These are phyloP conservation scores for Lyophyllum decastes DNA, from an alignment of 768 basidiomycete genomes.

Conservation along the genomic window DNA sequence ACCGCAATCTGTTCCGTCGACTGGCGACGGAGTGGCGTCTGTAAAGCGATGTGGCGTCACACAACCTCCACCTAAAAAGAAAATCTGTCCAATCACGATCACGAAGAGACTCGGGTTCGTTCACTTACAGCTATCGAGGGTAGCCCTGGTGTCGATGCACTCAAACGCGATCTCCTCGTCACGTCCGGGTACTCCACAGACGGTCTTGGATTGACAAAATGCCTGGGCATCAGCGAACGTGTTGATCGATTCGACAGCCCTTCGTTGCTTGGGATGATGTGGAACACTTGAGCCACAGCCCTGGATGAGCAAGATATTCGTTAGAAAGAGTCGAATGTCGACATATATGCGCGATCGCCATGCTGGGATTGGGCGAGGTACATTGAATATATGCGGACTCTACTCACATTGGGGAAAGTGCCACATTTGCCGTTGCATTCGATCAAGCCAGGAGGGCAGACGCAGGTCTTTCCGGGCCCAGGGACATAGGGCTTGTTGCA, in stretches of 20 bases:
- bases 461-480: conserved; percentile 26
- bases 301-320: conserved; percentile 22
- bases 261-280: conserved; percentile 15
- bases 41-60: conserved; percentile 33
- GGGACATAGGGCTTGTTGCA: conserved; percentile 17
- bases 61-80: conserved; percentile 44
- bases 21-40: conserved; percentile 11
- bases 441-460: conserved; percentile 34
- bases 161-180: conserved; percentile 32
- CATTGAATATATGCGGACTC: conserved; percentile 1
- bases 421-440: conserved; percentile 45
- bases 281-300: conserved; percentile 41
- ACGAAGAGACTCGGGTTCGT: not conserved
- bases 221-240: conserved; percentile 31
- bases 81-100: not conserved
- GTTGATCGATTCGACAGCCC: conserved; percentile 16
- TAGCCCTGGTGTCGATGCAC: conserved; percentile 35
- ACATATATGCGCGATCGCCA: not conserved
- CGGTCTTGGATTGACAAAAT: conserved; percentile 26
- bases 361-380: not conserved
- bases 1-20: conserved; percentile 30
- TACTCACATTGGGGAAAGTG: conserved; percentile 31
- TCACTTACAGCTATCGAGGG: conserved; percentile 42
- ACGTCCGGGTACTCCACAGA: conserved; percentile 39
- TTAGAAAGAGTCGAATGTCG: not conserved